A percentile compares a stretch with the other conserved stretches of the same genome.
Evolutionary conservation across 768 basidiomycete genomes (phyloP).

Genomic region (Pulveroboletus sp.): DNA sequence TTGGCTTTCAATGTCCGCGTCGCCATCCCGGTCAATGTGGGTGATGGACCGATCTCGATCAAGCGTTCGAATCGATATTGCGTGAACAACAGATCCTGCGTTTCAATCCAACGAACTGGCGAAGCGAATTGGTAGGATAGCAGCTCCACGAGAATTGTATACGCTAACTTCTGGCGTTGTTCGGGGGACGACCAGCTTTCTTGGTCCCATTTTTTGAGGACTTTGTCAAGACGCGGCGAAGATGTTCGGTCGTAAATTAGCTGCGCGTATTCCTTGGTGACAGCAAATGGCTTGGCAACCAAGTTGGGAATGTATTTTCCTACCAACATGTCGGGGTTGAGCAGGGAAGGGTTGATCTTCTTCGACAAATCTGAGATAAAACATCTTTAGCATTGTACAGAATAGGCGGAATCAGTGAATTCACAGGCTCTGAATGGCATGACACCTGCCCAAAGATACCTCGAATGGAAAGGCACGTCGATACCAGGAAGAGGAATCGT

Average conservation of each 20-base stretch:
- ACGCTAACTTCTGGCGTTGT: constrained; percentile 91
- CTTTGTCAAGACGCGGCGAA: constrained; percentile 91
- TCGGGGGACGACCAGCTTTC: constrained; percentile 79
- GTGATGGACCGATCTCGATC: constrained; percentile 94
- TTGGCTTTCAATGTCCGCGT: constrained; percentile 86
- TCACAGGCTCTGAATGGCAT: constrained; percentile 94
- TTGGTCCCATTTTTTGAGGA: constrained; percentile 91
- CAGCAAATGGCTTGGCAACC: constrained; percentile 81
- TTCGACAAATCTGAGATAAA: constrained; percentile 76
- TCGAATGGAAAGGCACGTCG: constrained; percentile 99
- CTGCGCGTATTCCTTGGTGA: constrained; percentile 84
- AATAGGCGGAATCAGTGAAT: constrained; percentile 29
- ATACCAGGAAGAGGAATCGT: constrained; percentile 95
- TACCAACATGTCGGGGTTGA: constrained; percentile 92
- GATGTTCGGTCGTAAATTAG: constrained; percentile 95
- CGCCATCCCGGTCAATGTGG: constrained; percentile 95
- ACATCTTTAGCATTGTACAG: not conserved
- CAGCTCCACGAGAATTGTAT: constrained; percentile 93
- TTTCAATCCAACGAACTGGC: constrained; percentile 99
- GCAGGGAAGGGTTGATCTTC: constrained; percentile 88
- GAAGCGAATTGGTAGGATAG: constrained; percentile 98
- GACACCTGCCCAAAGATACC: constrained; percentile 98
- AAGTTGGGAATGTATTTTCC: constrained; percentile 98
- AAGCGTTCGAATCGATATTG: constrained; percentile 86
- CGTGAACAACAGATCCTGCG: constrained; percentile 90